Conservation (phyloP, 208 protist genomes). For the Sergeia podlipaevii region DNA sequence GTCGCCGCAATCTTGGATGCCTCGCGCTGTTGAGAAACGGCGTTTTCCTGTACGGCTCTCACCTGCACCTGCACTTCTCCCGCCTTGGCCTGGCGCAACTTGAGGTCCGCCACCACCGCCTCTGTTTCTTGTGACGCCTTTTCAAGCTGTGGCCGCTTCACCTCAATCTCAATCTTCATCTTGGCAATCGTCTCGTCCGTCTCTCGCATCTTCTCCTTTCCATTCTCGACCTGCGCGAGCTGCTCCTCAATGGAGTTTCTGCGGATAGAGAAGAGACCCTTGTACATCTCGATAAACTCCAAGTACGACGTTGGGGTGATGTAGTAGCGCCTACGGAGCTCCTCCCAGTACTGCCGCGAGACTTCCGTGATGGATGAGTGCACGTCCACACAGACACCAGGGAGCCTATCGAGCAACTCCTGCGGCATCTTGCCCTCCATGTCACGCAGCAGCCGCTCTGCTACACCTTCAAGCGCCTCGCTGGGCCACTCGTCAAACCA, state of each 20-base stretch:
- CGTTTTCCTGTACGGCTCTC: conserved; percentile 86
- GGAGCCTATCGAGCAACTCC: conserved; percentile 58
- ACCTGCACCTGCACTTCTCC: conserved; percentile 89
- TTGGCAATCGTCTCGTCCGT: conserved; percentile 91
- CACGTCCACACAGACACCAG: conserved; percentile 86
- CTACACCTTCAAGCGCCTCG: conserved; percentile 92
- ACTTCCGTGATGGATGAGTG: conserved; percentile 71
- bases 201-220: conserved; percentile 89
- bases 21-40: conserved; percentile 78
- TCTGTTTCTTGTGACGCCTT: conserved; percentile 87
- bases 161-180: conserved; percentile 92
- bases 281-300: conserved; percentile 95
- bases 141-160: conserved; percentile 87
- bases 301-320: conserved; percentile 95
- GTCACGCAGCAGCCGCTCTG: conserved; percentile 76
- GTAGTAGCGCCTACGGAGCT: conserved; percentile 93
- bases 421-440: conserved; percentile 22
- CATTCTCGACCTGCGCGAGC: conserved; percentile 89
- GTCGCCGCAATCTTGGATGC: conserved; percentile 85
- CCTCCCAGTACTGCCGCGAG: conserved; percentile 85
- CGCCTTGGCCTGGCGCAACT: conserved; percentile 80
- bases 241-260: conserved; percentile 73
- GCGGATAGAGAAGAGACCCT: conserved; percentile 78
- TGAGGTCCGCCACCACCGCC: conserved; percentile 86
- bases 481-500: conserved; percentile 97